Conservation (phyloP, 306 rosid species). For the Benincasa hispida region DNA sequence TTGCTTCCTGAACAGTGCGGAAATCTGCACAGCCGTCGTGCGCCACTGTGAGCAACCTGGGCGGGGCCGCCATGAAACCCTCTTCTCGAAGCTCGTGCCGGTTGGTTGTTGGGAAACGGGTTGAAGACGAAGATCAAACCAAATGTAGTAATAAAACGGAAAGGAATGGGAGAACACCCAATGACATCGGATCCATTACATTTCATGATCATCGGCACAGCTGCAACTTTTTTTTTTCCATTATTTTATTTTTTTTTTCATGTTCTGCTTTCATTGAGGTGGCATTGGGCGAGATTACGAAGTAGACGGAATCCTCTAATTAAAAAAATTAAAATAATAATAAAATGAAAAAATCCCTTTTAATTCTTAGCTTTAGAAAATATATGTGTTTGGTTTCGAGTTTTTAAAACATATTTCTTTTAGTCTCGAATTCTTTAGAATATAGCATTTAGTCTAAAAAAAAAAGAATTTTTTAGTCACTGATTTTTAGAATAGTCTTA, state of each 20-base stretch:
- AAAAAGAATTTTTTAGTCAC: too few relatives aligned
- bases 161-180: background rate
- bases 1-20: conserved; percentile 72
- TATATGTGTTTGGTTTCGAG: too few relatives aligned
- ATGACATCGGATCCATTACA: background rate
- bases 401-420: too few relatives aligned
- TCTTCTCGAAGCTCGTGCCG: background rate
- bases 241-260: background rate
- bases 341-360: too few relatives aligned
- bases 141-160: background rate
- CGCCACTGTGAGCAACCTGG: conserved; percentile 38
- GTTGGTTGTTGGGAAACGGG: background rate
- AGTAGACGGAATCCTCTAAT: background rate
- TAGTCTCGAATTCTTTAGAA: too few relatives aligned
- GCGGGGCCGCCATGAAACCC: conserved; percentile 40
- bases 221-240: too few relatives aligned
- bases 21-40: conserved; percentile 59
- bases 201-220: background rate
- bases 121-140: background rate
- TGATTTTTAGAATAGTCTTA: too few relatives aligned
- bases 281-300: background rate
- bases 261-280: background rate
- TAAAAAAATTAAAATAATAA: background rate
- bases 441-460: too few relatives aligned
- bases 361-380: too few relatives aligned